Base-by-base conservation (phyloP, 176 grass and related monocot species). In the Puccinellia tenuiflora region DNA sequence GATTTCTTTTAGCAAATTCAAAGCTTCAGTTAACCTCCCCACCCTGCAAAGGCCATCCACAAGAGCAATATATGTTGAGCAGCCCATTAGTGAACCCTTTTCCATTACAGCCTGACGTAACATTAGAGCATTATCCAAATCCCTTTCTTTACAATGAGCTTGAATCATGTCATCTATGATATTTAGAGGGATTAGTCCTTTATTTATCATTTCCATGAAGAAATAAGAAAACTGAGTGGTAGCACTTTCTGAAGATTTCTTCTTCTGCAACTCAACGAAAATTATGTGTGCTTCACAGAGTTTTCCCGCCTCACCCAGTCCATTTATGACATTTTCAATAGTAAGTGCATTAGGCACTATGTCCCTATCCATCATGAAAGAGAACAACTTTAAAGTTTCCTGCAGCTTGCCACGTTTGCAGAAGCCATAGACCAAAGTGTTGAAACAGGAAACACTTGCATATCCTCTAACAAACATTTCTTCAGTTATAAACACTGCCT, bases 341-440 rank as follows among this genome's bases (percentile, higher is more conserved):
- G 85, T 83, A 11, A 55, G 28, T 60, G 57, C 18, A 80, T 77
- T 34, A 74, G 88, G 80, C 51, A 87, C 25, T 53, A 96, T 79
- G 55, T 88, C 54, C 47, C 71, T 89, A 26, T 87, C 84, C 67
- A 91, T 37, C 90, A 96, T 92, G 30, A 79, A 34, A 57, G 64
- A 29, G 20, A 96, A 47, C 63, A 92, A 69, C 69, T 83, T 83
- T 18, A 82, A 74, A 70, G 86, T 80, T 82, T 91, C 91, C 48
- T 93, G 55, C 40, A 89, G 47, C 53, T 89, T 91, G 73, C 86
- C 91, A 86, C 85, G 78, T 79, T 93, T 91, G 61, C 80, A 92
- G 78, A 96, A 90, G 40, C 83, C 83, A 83, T 88, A 75, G 22
- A 92, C 65, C 68, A 92, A 86, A 42, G 74, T 80, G 35, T 92